These are phyloP conservation scores for Trametes versicolor DNA, from an alignment of 1,284 basidiomycete species.

Conservation along the genomic window DNA sequence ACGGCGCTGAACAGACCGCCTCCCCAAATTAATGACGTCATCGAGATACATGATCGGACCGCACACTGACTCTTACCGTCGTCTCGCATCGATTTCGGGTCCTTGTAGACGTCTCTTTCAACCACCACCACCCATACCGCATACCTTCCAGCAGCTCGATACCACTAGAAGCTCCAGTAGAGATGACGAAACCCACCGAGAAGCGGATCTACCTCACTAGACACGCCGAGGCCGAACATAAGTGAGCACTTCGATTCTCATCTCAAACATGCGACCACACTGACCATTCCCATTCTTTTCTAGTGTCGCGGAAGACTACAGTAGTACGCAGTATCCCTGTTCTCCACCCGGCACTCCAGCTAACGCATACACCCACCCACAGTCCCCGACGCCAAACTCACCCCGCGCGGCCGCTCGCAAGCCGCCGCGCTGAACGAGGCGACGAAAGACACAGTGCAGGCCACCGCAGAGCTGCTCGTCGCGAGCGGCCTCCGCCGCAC, in stretches of 20 bases:
- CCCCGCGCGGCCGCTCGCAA: conserved; percentile 43
- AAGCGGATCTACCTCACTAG: conserved; percentile 46
- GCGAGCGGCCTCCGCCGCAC: conserved; percentile 46
- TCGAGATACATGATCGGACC: conserved; percentile 7
- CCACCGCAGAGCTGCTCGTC: conserved; percentile 45
- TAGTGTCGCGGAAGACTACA: conserved; percentile 42
- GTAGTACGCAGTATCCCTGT: conserved; percentile 24
- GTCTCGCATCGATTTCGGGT: conserved; percentile 9
- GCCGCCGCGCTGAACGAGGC: conserved; percentile 42
- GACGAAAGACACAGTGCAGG: conserved; percentile 46
- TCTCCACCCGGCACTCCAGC: not conserved
- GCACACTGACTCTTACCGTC: conserved; percentile 6
- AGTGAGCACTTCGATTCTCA: conserved; percentile 34
- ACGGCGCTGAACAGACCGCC: not conserved
- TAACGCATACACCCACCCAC: not conserved
- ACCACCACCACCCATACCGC: not conserved
- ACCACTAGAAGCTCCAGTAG: not conserved
- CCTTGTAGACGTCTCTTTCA: not conserved
- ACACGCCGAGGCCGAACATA: conserved; percentile 47
- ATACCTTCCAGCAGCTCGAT: not conserved
- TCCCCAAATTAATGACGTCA: conserved; percentile 32
- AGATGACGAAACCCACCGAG: conserved; percentile 41
- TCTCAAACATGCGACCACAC: no score
- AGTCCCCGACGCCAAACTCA: conserved; percentile 45
- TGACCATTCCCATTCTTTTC: not conserved